Conservation (phyloP, 331 rosid genomes). For the Quercus tomentella region DNA sequence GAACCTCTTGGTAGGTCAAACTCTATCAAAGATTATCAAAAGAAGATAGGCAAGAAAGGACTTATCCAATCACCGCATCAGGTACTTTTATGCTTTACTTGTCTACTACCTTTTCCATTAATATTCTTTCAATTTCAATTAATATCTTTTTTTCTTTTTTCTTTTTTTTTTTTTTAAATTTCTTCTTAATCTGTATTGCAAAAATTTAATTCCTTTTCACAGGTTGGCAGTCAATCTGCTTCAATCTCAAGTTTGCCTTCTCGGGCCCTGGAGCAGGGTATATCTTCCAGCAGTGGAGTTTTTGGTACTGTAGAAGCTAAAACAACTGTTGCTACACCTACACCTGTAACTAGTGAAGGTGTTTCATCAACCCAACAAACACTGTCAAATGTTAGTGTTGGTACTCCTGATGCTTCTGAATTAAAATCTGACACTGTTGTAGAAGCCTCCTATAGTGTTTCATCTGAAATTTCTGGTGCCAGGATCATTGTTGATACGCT, state of each 20-base stretch:
- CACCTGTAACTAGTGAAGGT: constrained; percentile 22
- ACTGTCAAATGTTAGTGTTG: constrained; percentile 15
- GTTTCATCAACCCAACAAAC: constrained; percentile 21
- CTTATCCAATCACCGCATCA: constrained; percentile 36
- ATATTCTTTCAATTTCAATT: not conserved
- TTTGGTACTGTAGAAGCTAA: constrained; percentile 32
- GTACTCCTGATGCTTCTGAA: constrained; percentile 34
- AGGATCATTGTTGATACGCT: constrained; percentile 12
- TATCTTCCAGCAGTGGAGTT: constrained; percentile 31
- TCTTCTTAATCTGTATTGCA: not conserved
- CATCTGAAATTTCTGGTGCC: constrained; percentile 41
- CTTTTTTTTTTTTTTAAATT: accelerated
- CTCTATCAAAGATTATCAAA: constrained; percentile 61
- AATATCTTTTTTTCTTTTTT: no score
- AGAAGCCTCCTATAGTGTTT: constrained; percentile 13
- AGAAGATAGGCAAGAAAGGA: constrained; percentile 51
- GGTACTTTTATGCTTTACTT: constrained; percentile 39
- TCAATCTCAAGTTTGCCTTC: constrained; percentile 23
- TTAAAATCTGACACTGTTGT: constrained; percentile 20
- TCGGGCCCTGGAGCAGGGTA: constrained; percentile 28
- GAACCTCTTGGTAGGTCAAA: constrained; percentile 52
- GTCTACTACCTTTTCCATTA: not conserved
- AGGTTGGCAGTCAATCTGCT: constrained; percentile 50
- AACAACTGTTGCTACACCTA: constrained; percentile 12
- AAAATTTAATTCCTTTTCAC: constrained; percentile 10